These are phyloP conservation scores for Corrigiola litoralis DNA, from an alignment of 179 eudicot species.

Conservation along the genomic window DNA sequence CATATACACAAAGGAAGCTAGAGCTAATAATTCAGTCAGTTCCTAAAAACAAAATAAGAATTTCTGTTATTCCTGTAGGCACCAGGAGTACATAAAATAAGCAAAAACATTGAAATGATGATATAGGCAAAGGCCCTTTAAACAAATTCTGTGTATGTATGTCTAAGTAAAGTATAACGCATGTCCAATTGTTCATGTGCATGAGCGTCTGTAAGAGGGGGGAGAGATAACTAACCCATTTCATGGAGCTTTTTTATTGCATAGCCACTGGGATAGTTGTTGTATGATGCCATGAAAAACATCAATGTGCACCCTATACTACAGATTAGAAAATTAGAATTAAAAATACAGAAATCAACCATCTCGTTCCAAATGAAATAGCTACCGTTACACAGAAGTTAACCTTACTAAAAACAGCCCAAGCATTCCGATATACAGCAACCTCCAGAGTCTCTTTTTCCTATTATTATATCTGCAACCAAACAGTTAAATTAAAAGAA, in stretches of 20 bases:
- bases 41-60: too few relatives aligned
- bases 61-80: too few relatives aligned
- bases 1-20: too few relatives aligned
- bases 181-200: too few relatives aligned
- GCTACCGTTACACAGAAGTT: not conserved
- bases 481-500: not conserved
- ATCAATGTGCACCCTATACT: slow-evolving; percentile 78
- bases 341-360: not conserved
- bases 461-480: slow-evolving; percentile 72
- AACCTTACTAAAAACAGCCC: slow-evolving; percentile 73
- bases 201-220: too few relatives aligned
- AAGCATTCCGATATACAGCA: slow-evolving; percentile 52
- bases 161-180: too few relatives aligned
- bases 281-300: slow-evolving; percentile 80
- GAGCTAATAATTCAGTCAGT: too few relatives aligned
- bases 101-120: too few relatives aligned
- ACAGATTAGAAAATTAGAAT: slow-evolving; percentile 23
- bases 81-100: too few relatives aligned
- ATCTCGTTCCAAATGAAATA: not conserved
- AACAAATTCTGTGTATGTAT: too few relatives aligned
- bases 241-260: slow-evolving; percentile 69
- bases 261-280: slow-evolving; percentile 91
- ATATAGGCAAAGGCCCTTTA: too few relatives aligned
- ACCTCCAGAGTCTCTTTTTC: slow-evolving; percentile 69
- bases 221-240: slow-evolving; percentile 46